These are phyloP conservation scores for Trichoderma sp. DNA, from an alignment of 2,329 filamentous ascomycete genomes.

Conservation along the genomic window DNA sequence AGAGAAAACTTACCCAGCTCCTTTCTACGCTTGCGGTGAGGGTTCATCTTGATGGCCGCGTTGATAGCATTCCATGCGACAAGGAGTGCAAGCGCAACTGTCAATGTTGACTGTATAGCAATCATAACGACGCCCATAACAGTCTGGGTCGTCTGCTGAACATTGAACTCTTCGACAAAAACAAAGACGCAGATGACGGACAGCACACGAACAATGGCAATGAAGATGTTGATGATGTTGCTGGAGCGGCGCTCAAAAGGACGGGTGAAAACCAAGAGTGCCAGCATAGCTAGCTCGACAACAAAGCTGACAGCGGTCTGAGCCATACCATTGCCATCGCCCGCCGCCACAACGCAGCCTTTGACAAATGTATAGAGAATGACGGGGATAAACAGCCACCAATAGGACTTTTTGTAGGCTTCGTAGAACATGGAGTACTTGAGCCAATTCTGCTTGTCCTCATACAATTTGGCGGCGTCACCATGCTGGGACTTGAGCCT, in stretches of 20 bases:
- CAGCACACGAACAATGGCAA: conserved; percentile 83
- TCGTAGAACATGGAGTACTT: conserved; percentile 99
- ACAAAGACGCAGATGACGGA: conserved; percentile 87
- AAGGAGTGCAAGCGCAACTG: conserved; percentile 77
- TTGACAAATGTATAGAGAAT: conserved; percentile 91
- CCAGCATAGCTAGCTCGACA: conserved; percentile 77
- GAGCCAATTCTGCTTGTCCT: conserved; percentile 86
- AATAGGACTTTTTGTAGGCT: conserved; percentile 88
- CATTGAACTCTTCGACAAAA: conserved; percentile 89
- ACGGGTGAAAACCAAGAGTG: conserved; percentile 75
- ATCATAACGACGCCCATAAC: conserved; percentile 91
- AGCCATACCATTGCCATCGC: conserved; percentile 77
- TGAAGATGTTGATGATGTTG: conserved; percentile 90
- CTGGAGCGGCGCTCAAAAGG: conserved; percentile 84
- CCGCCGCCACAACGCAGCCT: conserved; percentile 79
- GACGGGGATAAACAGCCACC: conserved; percentile 91
- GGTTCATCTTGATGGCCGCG: conserved; percentile 80
- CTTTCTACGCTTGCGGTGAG: conserved; percentile 83
- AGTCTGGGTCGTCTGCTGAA: conserved; percentile 89
- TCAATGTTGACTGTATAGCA: conserved; percentile 82
- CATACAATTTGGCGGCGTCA: conserved; percentile 70
- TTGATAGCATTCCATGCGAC: conserved; percentile 88
- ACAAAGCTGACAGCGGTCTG: conserved; percentile 79
- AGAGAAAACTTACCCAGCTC: conserved; percentile 69
- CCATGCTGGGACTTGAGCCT: conserved; percentile 74